phyloP scores from a whole-genome alignment of 1,139 yeast species.

The Yamadazyma buinensis region DNA sequence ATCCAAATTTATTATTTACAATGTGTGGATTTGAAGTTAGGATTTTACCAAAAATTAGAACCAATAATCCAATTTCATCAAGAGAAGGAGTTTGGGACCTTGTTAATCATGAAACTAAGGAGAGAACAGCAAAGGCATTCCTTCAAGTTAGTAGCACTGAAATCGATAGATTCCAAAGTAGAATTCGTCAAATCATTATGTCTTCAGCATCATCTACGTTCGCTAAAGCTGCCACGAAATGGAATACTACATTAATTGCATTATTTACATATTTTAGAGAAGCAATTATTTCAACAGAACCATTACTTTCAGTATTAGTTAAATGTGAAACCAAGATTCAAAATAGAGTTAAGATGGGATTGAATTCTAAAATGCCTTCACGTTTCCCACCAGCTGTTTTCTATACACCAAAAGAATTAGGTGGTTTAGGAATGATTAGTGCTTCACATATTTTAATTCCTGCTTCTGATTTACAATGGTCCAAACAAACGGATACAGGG shows the following conservation, averaged over 20 bases:
- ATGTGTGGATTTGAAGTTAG: constrained; percentile 97
- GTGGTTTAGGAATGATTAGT: constrained; percentile 97
- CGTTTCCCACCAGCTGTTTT: constrained; percentile 98
- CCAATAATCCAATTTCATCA: constrained; percentile 43
- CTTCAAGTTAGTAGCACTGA: constrained; percentile 80
- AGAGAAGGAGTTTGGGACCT: constrained; percentile 92
- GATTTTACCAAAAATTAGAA: constrained; percentile 70
- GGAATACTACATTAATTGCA: constrained; percentile 92
- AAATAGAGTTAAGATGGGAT: constrained; percentile 89
- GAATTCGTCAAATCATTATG: constrained; percentile 88
- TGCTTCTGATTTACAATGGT: constrained; percentile 87
- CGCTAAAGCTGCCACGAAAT: constrained; percentile 88
- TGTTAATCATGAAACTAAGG: constrained; percentile 66
- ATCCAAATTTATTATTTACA: constrained; percentile 80
- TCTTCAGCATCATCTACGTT: constrained; percentile 95
- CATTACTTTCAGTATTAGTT: constrained; percentile 76
- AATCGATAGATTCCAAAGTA: constrained; percentile 73
- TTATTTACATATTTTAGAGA: constrained; percentile 88
- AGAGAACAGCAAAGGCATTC: constrained; percentile 86
- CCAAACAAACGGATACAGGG: constrained; percentile 91
- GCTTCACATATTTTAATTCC: constrained; percentile 96
- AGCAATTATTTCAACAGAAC: constrained; percentile 82
- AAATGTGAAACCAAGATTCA: constrained; percentile 93
- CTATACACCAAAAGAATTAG: constrained; percentile 94
- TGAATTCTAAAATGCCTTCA: constrained; percentile 97